Percentiles rank a stretch among this genome's conserved stretches.
phyloP scores from a whole-genome alignment of 2,329 filamentous ascomycete genomes.

The Penicillium sp. region DNA sequence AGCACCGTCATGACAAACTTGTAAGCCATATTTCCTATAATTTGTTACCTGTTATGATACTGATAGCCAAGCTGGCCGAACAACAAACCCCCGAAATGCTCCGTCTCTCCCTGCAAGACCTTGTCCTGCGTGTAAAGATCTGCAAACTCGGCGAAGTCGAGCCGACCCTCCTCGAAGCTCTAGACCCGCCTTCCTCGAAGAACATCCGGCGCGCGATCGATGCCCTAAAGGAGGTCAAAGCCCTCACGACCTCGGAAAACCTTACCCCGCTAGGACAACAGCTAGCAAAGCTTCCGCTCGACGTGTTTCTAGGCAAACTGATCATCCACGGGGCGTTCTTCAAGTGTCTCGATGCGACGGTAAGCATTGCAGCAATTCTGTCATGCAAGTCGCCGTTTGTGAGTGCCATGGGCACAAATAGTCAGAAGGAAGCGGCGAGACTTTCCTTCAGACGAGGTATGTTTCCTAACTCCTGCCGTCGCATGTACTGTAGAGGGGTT shows the following conservation, averaged over 20 bases:
- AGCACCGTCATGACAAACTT: constrained; percentile 78
- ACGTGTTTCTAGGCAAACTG: constrained; percentile 93
- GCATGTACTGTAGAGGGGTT: no score
- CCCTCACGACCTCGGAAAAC: constrained; percentile 79
- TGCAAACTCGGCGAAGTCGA: constrained; percentile 95
- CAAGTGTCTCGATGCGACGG: constrained; percentile 85
- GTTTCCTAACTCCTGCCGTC: neutral
- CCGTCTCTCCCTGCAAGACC: constrained; percentile 87
- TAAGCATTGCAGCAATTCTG: constrained; percentile 90
- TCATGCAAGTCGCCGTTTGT: constrained; percentile 95
- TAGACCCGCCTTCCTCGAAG: constrained; percentile 88
- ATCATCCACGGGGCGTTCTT: constrained; percentile 86
- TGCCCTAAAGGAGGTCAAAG: constrained; percentile 89
- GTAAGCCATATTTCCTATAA: constrained; percentile 33
- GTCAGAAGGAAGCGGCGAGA: constrained; percentile 79
- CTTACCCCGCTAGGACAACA: constrained; percentile 86
- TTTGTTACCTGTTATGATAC: neutral
- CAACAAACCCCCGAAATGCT: constrained; percentile 98
- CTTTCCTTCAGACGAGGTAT: constrained; percentile 74
- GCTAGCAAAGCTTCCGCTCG: constrained; percentile 84
- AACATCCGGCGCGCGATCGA: constrained; percentile 94
- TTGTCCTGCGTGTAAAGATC: constrained; percentile 95
- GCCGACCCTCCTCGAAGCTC: constrained; percentile 80
- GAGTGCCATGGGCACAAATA: constrained; percentile 80
- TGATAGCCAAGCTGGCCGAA: constrained; percentile 68